Percentiles rank a stretch among this genome's conserved stretches.
Evolutionary conservation across 1,139 yeast species (phyloP).

Genomic region (Suhomyces bribrorum): DNA sequence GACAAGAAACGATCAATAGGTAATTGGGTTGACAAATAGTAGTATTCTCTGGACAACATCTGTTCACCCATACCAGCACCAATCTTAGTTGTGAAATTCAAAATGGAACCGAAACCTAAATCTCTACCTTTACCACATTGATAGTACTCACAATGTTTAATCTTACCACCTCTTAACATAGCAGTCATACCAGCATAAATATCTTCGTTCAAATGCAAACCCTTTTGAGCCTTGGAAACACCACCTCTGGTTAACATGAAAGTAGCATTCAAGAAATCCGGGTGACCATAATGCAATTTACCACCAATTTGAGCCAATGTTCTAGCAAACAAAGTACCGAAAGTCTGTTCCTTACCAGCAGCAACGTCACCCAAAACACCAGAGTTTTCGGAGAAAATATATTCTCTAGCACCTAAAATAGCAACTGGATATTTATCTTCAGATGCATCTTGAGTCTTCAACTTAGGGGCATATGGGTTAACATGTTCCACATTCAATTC

Average conservation of each 20-base stretch:
- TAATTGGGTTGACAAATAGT: conserved; percentile 94
- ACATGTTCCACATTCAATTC: conserved; percentile 87
- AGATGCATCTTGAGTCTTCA: conserved; percentile 42
- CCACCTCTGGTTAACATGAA: conserved; percentile 99
- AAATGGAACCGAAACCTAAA: conserved; percentile 97
- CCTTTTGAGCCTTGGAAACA: conserved; percentile 98
- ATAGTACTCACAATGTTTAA: conserved; percentile 97
- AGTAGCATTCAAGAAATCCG: conserved; percentile 94
- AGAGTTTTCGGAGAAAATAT: conserved; percentile 96
- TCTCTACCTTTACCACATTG: conserved; percentile 99
- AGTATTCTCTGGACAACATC: conserved; percentile 97
- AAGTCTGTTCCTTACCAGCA: conserved; percentile 99
- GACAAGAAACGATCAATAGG: conserved; percentile 97
- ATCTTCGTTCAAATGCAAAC: conserved; percentile 98
- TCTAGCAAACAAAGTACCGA: conserved; percentile 97
- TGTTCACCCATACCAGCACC: conserved; percentile 99
- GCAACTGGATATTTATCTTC: conserved; percentile 79
- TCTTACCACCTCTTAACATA: conserved; percentile 95
- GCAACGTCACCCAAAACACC: conserved; percentile 99
- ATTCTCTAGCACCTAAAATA: conserved; percentile 98
- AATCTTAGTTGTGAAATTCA: conserved; percentile 97
- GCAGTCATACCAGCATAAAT: conserved; percentile 99
- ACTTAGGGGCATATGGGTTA: conserved; percentile 72
- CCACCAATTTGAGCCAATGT: conserved; percentile 98
- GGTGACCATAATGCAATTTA: conserved; percentile 98